A percentile compares a stretch with the other conserved stretches of the same genome.
These are phyloP conservation scores for Cyclocybe aegerita DNA, from an alignment of 768 basidiomycete species.

Conservation along the genomic window DNA sequence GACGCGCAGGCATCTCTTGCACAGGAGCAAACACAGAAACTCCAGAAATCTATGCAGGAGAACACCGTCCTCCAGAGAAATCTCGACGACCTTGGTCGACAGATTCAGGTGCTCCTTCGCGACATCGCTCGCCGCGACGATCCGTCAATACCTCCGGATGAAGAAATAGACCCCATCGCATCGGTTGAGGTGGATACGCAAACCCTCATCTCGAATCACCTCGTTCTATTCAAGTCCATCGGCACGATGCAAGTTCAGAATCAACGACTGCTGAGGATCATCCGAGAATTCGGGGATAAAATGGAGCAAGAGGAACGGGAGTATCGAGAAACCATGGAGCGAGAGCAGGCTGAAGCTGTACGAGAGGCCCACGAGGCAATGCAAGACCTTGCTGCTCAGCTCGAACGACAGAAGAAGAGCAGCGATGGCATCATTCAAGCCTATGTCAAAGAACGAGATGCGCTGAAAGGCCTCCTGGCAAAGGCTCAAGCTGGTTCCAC, in stretches of 20 bases:
- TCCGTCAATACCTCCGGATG: conserved; percentile 74
- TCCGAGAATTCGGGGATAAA: conserved; percentile 77
- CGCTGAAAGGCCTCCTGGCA: conserved; percentile 72
- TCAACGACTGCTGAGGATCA: conserved; percentile 81
- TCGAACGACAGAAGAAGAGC: conserved; percentile 76
- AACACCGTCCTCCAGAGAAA: conserved; percentile 71
- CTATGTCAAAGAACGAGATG: conserved; percentile 86
- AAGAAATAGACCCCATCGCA: conserved; percentile 47
- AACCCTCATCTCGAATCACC: conserved; percentile 81
- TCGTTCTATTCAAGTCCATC: conserved; percentile 84
- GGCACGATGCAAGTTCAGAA: conserved; percentile 88
- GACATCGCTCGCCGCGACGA: conserved; percentile 83
- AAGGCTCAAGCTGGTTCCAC: conserved; percentile 41
- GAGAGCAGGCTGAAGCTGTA: conserved; percentile 77
- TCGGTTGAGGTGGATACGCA: conserved; percentile 58
- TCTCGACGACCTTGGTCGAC: conserved; percentile 79
- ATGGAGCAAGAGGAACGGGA: conserved; percentile 86
- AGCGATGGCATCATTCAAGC: conserved; percentile 73
- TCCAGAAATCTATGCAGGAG: conserved; percentile 56
- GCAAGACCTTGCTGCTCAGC: conserved; percentile 69
- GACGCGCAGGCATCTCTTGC: conserved; percentile 59
- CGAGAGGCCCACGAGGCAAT: conserved; percentile 89
- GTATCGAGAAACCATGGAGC: conserved; percentile 65
- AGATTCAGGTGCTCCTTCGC: conserved; percentile 77
- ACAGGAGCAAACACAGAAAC: conserved; percentile 63